Evolutionary conservation across 441 rosid genomes (phyloP), one percentile per base, ranked within the genome.

Genomic region (Pelargonium cotyledonis): DNA sequence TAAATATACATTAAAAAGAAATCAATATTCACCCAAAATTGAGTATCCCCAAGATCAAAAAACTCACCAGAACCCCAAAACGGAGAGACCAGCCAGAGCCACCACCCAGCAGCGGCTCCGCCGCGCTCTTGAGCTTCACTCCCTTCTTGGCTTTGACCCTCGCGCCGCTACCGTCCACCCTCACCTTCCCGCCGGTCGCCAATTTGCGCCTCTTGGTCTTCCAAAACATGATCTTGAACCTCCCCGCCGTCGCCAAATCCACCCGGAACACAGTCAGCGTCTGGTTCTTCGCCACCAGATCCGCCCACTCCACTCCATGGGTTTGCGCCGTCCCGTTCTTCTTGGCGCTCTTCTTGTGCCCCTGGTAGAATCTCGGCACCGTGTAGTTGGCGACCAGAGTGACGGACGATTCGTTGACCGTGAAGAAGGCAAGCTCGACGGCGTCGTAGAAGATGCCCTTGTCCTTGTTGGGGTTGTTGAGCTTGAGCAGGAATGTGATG

Each of bases 181-280:
- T 65, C 41, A 93, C 78, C 29, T 81, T 58, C 64, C 75, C 90
- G 21, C 86, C 86, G 6, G 85, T 90, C 14, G 5, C 66, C 53
- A 93, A 74, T 57, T 8, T 55, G 0, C 79, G 57, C 76, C 88
- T 21, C 77, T 83, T 85, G 0, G 98, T 93, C 65, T 75, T 76
- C 89, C 88, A 88, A 1, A 72, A 66, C 31, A 85, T 4, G 78
- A 88, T 80, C 89, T 85, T 85, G 80, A 82, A 89, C 76, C 91
- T 85, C 69, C 89, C 90, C 14, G 67, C 41, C n/a, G 97, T 88
- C 19, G 67, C 81, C 85, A 93, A 40, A 82, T 90, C 89, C 79
- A 90, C 77, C 80, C 89, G 65, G 66, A 89, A 85, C 67, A 76
- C 71, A 38, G 76, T 76, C 18, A 18, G 57, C 60, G 82, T 67